A percentile compares a stretch with the other conserved stretches of the same genome.
Evolutionary conservation across 1,284 basidiomycete genomes (phyloP).

Genomic region (Trametes sp.): DNA sequence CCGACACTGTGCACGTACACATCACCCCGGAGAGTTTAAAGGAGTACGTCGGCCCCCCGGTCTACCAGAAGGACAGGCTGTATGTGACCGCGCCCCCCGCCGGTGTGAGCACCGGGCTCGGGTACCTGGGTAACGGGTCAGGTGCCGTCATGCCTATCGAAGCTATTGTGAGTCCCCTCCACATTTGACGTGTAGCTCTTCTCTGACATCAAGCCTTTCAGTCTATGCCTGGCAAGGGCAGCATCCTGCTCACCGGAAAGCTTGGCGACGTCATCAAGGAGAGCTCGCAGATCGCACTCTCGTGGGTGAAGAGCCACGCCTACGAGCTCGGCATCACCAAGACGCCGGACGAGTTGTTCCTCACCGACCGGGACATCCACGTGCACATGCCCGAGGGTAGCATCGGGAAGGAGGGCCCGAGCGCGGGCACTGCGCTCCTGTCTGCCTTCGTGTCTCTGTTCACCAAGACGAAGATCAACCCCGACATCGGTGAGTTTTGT

Average conservation of each 20-base stretch:
- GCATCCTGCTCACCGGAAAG: slow-evolving; percentile 93
- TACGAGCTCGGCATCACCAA: slow-evolving; percentile 87
- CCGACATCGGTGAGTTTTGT: slow-evolving; percentile 79
- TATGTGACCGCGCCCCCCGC: slow-evolving; percentile 86
- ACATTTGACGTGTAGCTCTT: slow-evolving; percentile 4
- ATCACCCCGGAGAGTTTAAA: slow-evolving; percentile 91
- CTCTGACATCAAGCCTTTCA: slow-evolving; percentile 40
- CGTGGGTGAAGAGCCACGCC: slow-evolving; percentile 93
- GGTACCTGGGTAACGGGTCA: slow-evolving; percentile 95
- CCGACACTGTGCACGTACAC: slow-evolving; percentile 78
- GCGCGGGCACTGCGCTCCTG: slow-evolving; percentile 93
- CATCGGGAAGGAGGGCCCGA: slow-evolving; percentile 98
- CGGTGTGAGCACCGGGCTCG: slow-evolving; percentile 93
- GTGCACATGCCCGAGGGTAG: slow-evolving; percentile 97
- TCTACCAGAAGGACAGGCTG: slow-evolving; percentile 96
- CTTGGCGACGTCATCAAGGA: slow-evolving; percentile 98
- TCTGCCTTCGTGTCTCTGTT: slow-evolving; percentile 93
- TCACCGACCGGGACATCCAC: slow-evolving; percentile 88
- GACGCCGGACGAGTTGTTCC: slow-evolving; percentile 74
- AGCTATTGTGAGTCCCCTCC: slow-evolving; percentile 71
- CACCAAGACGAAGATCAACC: slow-evolving; percentile 82
- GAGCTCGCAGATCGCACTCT: slow-evolving; percentile 92
- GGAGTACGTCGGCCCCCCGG: slow-evolving; percentile 95
- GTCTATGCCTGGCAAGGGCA: slow-evolving; percentile 94
- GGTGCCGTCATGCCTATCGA: slow-evolving; percentile 98